Evolutionary conservation across 768 basidiomycete genomes (phyloP).

Genomic region (Cystofilobasidium capitatum): DNA sequence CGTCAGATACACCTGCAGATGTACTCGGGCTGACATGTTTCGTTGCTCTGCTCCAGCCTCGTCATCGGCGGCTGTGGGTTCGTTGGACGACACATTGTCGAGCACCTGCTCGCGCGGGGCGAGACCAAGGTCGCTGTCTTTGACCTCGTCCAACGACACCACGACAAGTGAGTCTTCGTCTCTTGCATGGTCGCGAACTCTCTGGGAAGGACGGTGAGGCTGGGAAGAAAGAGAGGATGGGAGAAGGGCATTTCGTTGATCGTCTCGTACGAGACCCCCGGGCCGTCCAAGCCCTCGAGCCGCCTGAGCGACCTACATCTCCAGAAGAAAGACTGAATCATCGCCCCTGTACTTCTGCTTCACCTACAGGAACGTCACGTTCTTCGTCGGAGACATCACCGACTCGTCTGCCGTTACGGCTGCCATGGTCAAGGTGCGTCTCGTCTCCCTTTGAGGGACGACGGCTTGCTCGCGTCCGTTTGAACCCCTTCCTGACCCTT

Average conservation of each 20-base stretch:
- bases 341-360: not conserved
- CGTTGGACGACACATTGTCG: slow-evolving; percentile 81
- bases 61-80: slow-evolving; percentile 90
- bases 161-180: slow-evolving; percentile 42
- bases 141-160: slow-evolving; percentile 83
- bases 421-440: slow-evolving; percentile 61
- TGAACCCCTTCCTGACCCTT: not conserved
- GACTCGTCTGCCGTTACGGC: slow-evolving; percentile 60
- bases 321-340: not conserved
- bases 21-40: not conserved
- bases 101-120: slow-evolving; percentile 65
- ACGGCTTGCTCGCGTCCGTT: not conserved
- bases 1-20: not conserved
- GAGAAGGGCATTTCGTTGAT: no score
- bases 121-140: slow-evolving; percentile 69
- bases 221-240: not conserved
- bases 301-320: not conserved
- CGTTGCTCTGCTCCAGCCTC: slow-evolving; percentile 49
- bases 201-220: not conserved
- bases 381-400: slow-evolving; percentile 82
- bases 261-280: no score
- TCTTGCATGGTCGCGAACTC: not conserved
- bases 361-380: slow-evolving; percentile 44
- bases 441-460: not conserved
- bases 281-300: no score